Evolutionary conservation across 1,139 yeast genomes (phyloP).

Genomic region (Hanseniaspora gamundiae): DNA sequence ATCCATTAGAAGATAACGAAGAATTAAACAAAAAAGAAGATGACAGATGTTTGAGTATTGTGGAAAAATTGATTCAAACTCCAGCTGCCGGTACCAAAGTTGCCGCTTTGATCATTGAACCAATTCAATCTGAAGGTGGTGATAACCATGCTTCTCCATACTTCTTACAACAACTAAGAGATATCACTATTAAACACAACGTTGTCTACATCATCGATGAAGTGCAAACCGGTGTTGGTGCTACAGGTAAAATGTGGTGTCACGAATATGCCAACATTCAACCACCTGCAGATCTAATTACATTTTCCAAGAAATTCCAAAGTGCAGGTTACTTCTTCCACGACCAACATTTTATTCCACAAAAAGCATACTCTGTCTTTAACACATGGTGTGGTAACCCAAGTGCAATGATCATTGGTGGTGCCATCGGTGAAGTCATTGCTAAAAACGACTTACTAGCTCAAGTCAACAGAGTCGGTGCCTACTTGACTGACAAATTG

Average conservation of each 20-base stretch:
- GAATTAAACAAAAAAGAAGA: conserved; percentile 49
- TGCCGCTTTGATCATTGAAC: conserved; percentile 63
- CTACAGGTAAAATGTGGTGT: conserved; percentile 62
- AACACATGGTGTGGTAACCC: conserved; percentile 85
- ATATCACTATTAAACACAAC: conserved; percentile 44
- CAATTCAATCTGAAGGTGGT: conserved; percentile 70
- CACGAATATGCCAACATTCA: conserved; percentile 58
- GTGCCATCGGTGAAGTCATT: conserved; percentile 50
- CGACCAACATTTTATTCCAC: conserved; percentile 49
- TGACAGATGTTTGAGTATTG: conserved; percentile 42
- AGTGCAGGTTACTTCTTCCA: conserved; percentile 69
- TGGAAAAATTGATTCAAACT: conserved; percentile 39
- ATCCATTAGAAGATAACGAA: conserved; percentile 45
- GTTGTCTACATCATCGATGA: conserved; percentile 58
- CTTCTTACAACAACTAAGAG: conserved; percentile 57
- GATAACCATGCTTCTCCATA: conserved; percentile 51
- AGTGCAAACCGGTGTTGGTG: conserved; percentile 69
- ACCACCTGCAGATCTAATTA: conserved; percentile 59
- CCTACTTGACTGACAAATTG: conserved; percentile 40
- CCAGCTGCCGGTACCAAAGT: conserved; percentile 30
- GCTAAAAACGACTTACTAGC: conserved; percentile 37
- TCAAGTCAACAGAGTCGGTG: conserved; percentile 46
- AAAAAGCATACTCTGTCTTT: conserved; percentile 59
- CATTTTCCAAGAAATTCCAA: conserved; percentile 69
- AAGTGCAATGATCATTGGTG: conserved; percentile 51